Percentiles rank a stretch among this genome's conserved stretches.
Conservation (phyloP, 768 basidiomycete genomes). For the Psilocybe tampanensis region DNA sequence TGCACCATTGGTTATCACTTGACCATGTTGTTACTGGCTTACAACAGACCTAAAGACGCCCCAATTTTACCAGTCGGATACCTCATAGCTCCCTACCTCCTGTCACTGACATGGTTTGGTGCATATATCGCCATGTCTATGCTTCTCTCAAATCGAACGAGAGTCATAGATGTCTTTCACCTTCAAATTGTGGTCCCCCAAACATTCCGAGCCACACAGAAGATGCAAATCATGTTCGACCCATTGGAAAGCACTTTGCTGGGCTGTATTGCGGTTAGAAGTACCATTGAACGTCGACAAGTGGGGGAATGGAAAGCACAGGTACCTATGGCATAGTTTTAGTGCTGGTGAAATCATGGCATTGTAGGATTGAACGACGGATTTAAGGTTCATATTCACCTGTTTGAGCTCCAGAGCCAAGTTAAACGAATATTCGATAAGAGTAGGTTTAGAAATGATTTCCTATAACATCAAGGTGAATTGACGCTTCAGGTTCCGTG, state of each 20-base stretch:
- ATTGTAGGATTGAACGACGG: background rate
- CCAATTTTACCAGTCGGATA: constrained; percentile 17
- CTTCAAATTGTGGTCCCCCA: constrained; percentile 17
- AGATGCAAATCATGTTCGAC: constrained; percentile 26
- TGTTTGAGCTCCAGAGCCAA: no score
- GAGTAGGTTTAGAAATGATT: no score
- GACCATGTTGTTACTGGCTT: constrained; percentile 20
- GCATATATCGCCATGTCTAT: constrained; percentile 29
- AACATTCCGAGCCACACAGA: constrained; percentile 13
- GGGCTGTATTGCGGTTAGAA: constrained; percentile 24
- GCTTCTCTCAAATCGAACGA: constrained; percentile 21
- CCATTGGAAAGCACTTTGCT: constrained; percentile 22
- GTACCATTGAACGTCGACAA: constrained; percentile 17
- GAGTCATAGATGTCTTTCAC: constrained; percentile 13
- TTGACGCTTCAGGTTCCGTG: no score
- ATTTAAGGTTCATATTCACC: no score
- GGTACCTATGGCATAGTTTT: background rate
- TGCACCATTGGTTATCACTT: constrained; percentile 25
- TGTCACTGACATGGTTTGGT: constrained; percentile 27
- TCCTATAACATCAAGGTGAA: no score
- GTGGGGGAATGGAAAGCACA: background rate
- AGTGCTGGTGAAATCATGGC: background rate
- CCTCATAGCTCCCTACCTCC: constrained; percentile 23
- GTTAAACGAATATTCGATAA: no score
- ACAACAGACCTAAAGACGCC: constrained; percentile 17